A percentile compares a stretch with the other conserved stretches of the same genome.
Evolutionary conservation across 176 grass and related monocot genomes (phyloP).

Genomic region (Musa acuminata): DNA sequence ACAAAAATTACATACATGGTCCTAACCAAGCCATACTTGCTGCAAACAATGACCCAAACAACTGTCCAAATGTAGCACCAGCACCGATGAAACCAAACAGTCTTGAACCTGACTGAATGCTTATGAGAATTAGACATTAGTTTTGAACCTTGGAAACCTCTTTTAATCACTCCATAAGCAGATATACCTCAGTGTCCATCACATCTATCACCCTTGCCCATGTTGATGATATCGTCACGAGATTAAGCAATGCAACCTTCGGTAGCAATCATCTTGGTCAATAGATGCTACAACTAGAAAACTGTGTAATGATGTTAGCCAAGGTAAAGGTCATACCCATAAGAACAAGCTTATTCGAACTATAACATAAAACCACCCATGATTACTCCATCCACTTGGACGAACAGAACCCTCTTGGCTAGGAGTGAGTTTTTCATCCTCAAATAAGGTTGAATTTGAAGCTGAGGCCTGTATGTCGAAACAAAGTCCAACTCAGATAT

Average conservation of each 20-base stretch:
- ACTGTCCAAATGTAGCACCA: constrained; percentile 86
- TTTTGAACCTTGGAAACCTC: constrained; percentile 4
- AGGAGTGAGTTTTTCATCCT: constrained; percentile 24
- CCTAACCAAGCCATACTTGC: constrained; percentile 88
- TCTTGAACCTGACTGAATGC: constrained; percentile 93
- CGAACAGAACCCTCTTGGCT: constrained; percentile 35
- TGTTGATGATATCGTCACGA: constrained; percentile 88
- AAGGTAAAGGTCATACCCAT: constrained; percentile 43
- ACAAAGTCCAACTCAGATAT: neutral
- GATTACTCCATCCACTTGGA: constrained; percentile 44
- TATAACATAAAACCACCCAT: constrained; percentile 71
- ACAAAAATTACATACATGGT: constrained; percentile 54
- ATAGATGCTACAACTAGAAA: neutral
- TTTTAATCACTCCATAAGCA: neutral
- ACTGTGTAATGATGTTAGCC: neutral
- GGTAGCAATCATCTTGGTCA: constrained; percentile 14
- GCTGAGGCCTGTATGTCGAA: neutral
- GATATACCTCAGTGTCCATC: constrained; percentile 84
- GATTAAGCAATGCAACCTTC: constrained; percentile 95
- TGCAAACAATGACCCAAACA: constrained; percentile 80
- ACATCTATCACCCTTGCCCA: constrained; percentile 93
- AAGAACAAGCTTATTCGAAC: constrained; percentile 77
- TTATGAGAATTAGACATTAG: constrained; percentile 31
- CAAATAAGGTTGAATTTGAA: neutral
- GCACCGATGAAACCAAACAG: constrained; percentile 91